phyloP scores from a whole-genome alignment of 345 rosid species.

The Pugionium cornutum region DNA sequence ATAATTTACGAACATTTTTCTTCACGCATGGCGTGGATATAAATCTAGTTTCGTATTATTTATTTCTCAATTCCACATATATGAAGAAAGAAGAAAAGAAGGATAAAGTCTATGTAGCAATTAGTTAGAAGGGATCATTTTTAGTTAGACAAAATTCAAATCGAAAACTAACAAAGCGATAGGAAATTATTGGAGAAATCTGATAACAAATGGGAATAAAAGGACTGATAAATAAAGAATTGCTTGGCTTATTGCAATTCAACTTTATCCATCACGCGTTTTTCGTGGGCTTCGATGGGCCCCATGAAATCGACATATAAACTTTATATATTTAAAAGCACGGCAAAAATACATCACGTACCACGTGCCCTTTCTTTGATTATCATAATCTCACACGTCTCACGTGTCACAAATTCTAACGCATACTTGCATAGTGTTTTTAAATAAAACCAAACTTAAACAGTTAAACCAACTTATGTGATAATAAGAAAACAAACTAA shows the following conservation, averaged over 20 bases:
- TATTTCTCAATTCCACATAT: neutral
- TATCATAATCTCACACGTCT: constrained; percentile 20
- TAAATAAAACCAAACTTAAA: too few relatives aligned
- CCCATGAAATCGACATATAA: constrained; percentile 28
- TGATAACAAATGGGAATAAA: constrained; percentile 13
- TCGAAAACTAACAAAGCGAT: neutral
- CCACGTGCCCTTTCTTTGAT: constrained; percentile 30
- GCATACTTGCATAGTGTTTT: neutral
- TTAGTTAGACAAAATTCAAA: too few relatives aligned
- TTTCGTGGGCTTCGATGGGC: constrained; percentile 36
- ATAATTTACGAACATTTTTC: too few relatives aligned
- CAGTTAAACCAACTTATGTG: too few relatives aligned
- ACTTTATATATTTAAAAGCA: constrained; percentile 2
- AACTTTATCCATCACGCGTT: constrained; percentile 38
- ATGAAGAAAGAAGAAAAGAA: too few relatives aligned
- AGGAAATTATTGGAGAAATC: neutral
- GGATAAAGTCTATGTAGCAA: too few relatives aligned
- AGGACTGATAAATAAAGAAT: constrained; percentile 20
- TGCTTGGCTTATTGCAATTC: constrained; percentile 26
- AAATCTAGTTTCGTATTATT: too few relatives aligned
- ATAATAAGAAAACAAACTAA: too few relatives aligned
- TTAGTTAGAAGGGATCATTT: too few relatives aligned
- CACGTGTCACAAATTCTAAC: constrained; percentile 34
- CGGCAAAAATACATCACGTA: constrained; percentile 7
- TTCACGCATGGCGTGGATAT: too few relatives aligned